Evolutionary conservation across 2,329 filamentous ascomycete genomes (phyloP).

Genomic region (Trichoderma pleuroti): DNA sequence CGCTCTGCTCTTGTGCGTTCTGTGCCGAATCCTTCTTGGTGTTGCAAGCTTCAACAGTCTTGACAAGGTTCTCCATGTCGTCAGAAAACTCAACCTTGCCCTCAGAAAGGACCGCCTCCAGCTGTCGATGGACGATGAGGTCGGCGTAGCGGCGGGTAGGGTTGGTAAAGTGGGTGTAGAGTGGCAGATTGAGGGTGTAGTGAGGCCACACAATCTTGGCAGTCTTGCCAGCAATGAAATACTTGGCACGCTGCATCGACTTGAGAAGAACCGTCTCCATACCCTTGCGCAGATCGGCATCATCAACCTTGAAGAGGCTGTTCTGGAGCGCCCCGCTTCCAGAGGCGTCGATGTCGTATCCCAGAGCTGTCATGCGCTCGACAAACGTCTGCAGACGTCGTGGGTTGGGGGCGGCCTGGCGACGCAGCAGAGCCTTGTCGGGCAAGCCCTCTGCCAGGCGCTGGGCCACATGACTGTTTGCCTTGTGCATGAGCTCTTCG

Average conservation of each 20-base stretch:
- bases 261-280: constrained; percentile 97
- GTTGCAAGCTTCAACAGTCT: constrained; percentile 94
- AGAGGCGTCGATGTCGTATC: constrained; percentile 82
- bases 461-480: constrained; percentile 84
- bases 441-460: constrained; percentile 75
- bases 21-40: constrained; percentile 99
- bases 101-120: constrained; percentile 80
- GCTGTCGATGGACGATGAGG: constrained; percentile 89
- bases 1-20: constrained; percentile 96
- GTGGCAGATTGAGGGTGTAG: constrained; percentile 85
- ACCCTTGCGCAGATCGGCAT: constrained; percentile 85
- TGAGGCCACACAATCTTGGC: constrained; percentile 76
- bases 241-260: constrained; percentile 94
- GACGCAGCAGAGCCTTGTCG: constrained; percentile 87
- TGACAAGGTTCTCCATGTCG: constrained; percentile 81
- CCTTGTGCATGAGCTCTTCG: constrained; percentile 92
- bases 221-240: constrained; percentile 80
- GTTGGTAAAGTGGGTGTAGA: constrained; percentile 97
- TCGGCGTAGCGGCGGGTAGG: constrained; percentile 93
- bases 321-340: constrained; percentile 91
- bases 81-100: constrained; percentile 82
- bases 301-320: constrained; percentile 89
- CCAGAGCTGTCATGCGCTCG: constrained; percentile 87
- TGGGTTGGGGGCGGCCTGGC: constrained; percentile 79
- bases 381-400: constrained; percentile 86